Evolutionary conservation across 257 asterid genomes (phyloP).

Genomic region (Gentiana macrophylla): DNA sequence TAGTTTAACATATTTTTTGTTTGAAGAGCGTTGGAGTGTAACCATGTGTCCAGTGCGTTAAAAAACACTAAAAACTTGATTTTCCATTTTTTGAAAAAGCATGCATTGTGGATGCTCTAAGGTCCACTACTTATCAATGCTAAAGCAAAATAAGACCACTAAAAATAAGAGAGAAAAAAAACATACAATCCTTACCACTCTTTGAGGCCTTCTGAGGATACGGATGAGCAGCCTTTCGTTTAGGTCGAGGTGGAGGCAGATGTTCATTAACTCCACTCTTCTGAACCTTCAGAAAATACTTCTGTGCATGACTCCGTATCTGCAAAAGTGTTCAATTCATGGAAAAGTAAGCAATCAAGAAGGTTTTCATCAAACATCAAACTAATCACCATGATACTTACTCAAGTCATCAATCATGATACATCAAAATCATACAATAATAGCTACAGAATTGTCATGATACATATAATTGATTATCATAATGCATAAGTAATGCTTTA

Average conservation of each 20-base stretch:
- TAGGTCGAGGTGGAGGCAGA: conserved; percentile 97
- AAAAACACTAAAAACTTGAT: no score
- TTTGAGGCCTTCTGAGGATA: conserved; percentile 81
- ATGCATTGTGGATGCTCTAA: not conserved
- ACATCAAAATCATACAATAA: not conserved
- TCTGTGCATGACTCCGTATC: conserved; percentile 98
- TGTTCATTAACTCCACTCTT: conserved; percentile 77
- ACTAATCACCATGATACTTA: no score
- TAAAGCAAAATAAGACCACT: not conserved
- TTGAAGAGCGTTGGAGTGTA: no score
- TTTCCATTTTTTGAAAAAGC: no score
- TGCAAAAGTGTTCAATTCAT: conserved; percentile 23
- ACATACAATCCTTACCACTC: conserved; percentile 11
- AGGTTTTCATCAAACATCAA: no score
- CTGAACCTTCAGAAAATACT: conserved; percentile 81
- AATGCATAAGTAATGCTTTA: not conserved
- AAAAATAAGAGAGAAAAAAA: no score
- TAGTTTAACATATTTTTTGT: no score
- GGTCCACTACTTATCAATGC: conserved; percentile 4
- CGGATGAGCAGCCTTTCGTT: conserved; percentile 89
- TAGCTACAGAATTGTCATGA: not conserved
- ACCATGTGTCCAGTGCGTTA: no score
- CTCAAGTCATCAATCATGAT: not conserved
- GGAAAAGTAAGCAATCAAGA: no score
- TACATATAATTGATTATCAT: no score